Base-by-base conservation (phyloP, 192 early-diverging fungal genomes). In the Coemansia sp. region DNA sequence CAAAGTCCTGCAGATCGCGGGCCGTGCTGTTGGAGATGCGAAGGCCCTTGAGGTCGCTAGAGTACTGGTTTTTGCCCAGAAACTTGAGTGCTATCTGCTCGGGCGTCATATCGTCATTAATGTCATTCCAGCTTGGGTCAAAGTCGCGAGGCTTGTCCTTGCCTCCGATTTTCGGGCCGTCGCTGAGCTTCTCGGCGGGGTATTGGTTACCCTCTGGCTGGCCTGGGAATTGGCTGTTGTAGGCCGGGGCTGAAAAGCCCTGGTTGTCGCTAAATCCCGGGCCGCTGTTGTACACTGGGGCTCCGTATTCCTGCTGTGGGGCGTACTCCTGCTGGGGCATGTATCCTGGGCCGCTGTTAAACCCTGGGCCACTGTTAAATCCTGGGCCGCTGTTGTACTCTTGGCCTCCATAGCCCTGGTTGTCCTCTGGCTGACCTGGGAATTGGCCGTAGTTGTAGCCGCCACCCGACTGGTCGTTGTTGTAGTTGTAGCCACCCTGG, bases 1-100 rank as follows among this genome's bases (percentile, higher is more conserved):
- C 56, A 60, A 80, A 74, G 57, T 58, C 63, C n/a, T 39, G 22
- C 18, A 76, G 58, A 60, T 70, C 68, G 61, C 74, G 74, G 3
- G 52, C 41, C 35, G 41, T 46, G 57, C 17, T 62, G 29, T 70
- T 52, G 27, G 34, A 11, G 10, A 52, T 55, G 5, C 42, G 8
- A 7, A 74, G 22, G 37, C 44, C 24, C 35, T 27, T 53, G 48
- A 62, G 36, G 34, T 53, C 48, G 48, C 53, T 50, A 18, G 46
- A 26, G 60, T 53, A 53, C 17, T 6, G 17, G 27, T 37, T 29
- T 3, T 43, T 26, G 26, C 60, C 60, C 48, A 62, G 35, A 24
- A 62, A 9, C 60, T 40, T 39, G 21, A 22, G 33, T 27, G 60
- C 60, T 35, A 62, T 5, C 48, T 62, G 46, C 36, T 62, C 60